A percentile compares a stretch with the other conserved stretches of the same genome.
These are phyloP conservation scores for Cucumis cinereus DNA, from an alignment of 306 rosid genomes.

Conservation along the genomic window DNA sequence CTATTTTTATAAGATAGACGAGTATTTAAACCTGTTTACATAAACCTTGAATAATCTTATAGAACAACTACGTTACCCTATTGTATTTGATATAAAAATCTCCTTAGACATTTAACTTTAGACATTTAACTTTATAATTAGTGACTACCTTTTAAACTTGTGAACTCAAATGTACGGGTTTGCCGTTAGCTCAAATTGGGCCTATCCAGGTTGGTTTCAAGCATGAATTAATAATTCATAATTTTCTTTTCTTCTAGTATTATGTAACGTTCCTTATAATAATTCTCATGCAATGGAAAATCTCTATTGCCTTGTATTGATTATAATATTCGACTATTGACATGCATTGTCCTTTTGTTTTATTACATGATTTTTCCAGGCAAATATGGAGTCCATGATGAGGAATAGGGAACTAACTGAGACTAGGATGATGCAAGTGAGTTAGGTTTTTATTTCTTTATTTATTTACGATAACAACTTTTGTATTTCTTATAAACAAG, in stretches of 20 bases:
- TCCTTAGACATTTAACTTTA: background rate
- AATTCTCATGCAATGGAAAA: background rate
- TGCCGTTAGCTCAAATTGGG: background rate
- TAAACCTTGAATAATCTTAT: background rate
- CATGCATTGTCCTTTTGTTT: background rate
- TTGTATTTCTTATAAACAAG: background rate
- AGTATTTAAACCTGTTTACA: background rate
- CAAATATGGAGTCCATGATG: constrained; percentile 83
- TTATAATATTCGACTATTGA: background rate
- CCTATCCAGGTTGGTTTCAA: no score
- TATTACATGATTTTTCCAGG: constrained; percentile 31
- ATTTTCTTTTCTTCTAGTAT: background rate
- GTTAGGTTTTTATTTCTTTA: constrained; percentile 15
- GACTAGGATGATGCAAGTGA: constrained; percentile 99
- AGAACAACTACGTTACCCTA: background rate
- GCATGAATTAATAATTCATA: background rate
- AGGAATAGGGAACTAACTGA: constrained; percentile 88
- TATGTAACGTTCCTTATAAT: background rate
- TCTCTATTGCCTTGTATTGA: background rate
- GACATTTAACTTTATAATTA: background rate
- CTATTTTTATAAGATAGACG: background rate
- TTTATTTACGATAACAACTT: background rate
- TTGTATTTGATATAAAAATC: background rate
- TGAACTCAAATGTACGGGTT: background rate
- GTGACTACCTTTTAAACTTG: background rate